Evolutionary conservation across 345 rosid species (phyloP), one percentile per base, ranked within the genome.

Genomic region (Linum usitatissimum): DNA sequence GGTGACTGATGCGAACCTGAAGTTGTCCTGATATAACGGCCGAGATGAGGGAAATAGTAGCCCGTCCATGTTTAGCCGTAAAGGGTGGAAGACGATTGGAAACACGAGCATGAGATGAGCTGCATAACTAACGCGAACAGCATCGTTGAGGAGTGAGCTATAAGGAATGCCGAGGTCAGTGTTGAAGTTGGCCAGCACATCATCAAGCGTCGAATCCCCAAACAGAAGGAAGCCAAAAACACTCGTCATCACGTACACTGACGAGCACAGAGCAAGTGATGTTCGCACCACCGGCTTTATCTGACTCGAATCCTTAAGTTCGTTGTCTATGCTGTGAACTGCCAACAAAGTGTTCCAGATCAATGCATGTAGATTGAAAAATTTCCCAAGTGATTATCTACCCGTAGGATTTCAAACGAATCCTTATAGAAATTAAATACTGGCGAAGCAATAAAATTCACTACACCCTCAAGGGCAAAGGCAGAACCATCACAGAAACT

Each of bases 31-130:
- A 65, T 68, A 69, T 55, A 90, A 77, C 34, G 94, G 71, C 62
- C 82, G 74, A 20, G 94, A 79, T 36, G 76, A 73, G 49, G 99
- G 91, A 69, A 90, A 90, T 8, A 90, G 77, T 66, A 93, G 97
- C 39, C 90, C 91, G 6, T 93, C 97, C 70, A 93, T 61, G 78
- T 82, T 90, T 70, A 87, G 80, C 54, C 97, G 74, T 70, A 93
- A 53, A 12, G 99, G 96, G 53, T 69, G 82, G 80, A 93, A 93
- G 67, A 87, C 84, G 30, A 93, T 64, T 13, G 99, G 99, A 74
- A 87, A 93, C 17, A 93, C 99, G 23, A 93, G 90, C 94, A 90
- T 87, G 61, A 93, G 90, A 69, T 93, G 99, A 53, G 77, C 87
- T 10, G 83, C 87, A 14, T 93, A 93, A 72, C 97, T 90, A 55